Evolutionary conservation across 257 asterid genomes (phyloP).

Genomic region (Mitragyna speciosa): DNA sequence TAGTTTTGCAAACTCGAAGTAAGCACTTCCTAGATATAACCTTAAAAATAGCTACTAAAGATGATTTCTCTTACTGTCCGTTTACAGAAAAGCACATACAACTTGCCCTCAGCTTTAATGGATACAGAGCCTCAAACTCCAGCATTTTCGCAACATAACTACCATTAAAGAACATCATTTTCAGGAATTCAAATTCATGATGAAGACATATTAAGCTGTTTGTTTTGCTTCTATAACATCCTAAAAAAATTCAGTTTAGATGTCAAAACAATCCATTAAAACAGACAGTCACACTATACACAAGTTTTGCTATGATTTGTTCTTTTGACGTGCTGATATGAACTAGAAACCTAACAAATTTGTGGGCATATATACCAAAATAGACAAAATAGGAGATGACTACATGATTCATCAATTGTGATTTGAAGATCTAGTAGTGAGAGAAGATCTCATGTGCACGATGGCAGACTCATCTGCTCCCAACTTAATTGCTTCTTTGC

Average conservation of each 20-base stretch:
- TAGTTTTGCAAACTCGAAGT: too few species aligned
- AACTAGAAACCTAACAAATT: not conserved
- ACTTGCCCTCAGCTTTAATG: not conserved
- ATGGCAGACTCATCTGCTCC: conserved; percentile 69
- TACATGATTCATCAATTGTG: conserved; percentile 25
- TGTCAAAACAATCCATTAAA: too few species aligned
- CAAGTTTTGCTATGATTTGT: not conserved
- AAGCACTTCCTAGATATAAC: too few species aligned
- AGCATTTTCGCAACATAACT: not conserved
- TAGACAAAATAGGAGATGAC: not conserved
- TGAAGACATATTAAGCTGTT: not conserved
- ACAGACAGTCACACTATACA: not conserved
- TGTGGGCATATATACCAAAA: not conserved
- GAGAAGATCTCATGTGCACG: conserved; percentile 79
- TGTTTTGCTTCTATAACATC: not conserved
- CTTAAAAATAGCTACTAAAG: too few species aligned
- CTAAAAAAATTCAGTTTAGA: not conserved
- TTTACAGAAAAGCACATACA: not conserved
- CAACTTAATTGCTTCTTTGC: conserved; percentile 68
- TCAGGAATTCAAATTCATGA: not conserved
- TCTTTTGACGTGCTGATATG: not conserved
- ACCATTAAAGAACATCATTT: not conserved
- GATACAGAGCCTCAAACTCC: not conserved
- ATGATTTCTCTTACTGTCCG: not conserved
- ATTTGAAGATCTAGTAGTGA: conserved; percentile 60